These are phyloP conservation scores for Boletus rubropictus DNA, from an alignment of 768 basidiomycete genomes.

Conservation along the genomic window DNA sequence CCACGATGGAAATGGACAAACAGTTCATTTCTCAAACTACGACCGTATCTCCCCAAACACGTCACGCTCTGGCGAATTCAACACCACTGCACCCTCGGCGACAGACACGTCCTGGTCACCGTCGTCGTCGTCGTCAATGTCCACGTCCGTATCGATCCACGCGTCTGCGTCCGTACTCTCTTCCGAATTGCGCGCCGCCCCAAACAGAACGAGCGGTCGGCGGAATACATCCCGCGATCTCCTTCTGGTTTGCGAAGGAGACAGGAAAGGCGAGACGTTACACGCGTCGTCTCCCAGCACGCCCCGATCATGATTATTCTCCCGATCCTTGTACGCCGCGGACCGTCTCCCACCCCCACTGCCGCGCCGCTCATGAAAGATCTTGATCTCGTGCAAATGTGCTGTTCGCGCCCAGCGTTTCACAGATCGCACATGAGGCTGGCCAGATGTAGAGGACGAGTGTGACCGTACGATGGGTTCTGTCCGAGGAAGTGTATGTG, in stretches of 20 bases:
- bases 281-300: conserved; percentile 18
- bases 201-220: conserved; percentile 10
- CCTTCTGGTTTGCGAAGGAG: background rate
- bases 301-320: conserved; percentile 1
- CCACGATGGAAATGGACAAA: too few relatives aligned
- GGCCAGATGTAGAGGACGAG: conserved; percentile 19
- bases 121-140: conserved; percentile 22
- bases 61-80: conserved; percentile 5
- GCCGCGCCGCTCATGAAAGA: conserved; percentile 8
- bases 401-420: conserved; percentile 60
- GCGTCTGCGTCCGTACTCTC: conserved; percentile 23
- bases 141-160: conserved; percentile 40
- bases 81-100: conserved; percentile 11
- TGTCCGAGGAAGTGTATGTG: conserved; percentile 23
- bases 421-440: conserved; percentile 30
- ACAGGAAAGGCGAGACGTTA: background rate
- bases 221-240: background rate
- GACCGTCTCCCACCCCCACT: conserved; percentile 7
- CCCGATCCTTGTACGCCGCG: conserved; percentile 6
- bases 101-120: background rate
- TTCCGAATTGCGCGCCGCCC: conserved; percentile 1
- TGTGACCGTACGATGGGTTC: conserved; percentile 18
- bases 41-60: conserved; percentile 8
- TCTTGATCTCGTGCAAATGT: conserved; percentile 61
- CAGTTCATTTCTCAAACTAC: background rate